Evolutionary conservation across 2,329 filamentous ascomycete species (phyloP), one percentile per base, ranked within the genome.

Genomic region (Apiospora kogelbergensis): DNA sequence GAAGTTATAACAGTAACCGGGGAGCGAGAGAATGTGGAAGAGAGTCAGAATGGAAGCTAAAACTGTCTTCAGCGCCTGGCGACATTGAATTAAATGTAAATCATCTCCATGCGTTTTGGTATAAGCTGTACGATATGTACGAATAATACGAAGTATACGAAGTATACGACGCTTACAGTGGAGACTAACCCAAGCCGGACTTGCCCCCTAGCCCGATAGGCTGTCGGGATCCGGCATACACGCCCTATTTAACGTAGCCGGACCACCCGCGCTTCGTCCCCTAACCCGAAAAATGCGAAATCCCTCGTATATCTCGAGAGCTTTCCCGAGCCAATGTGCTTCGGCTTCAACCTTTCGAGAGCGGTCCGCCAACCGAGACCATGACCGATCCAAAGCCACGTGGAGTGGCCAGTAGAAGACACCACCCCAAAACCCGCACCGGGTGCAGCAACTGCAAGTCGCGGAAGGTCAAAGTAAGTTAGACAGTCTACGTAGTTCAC

Each of bases 401-500:
- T 40, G 15, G 48, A 48, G 63, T n/a, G 33, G 53, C 37, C 20
- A n/a, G 33, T 13, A 67, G 65, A 45, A 66, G 63, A 45, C 60
- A 41, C 10, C 65, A 69, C 37, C 3, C 33, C 17, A 69, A 69
- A 42, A 65, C 57, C 65, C 42, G 65, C 42, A 65, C 9, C 24
- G 67, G 71, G 6, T 71, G 70, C 44, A 68, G 66, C 40, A 73
- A 41, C 22, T 73, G 72, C 68, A 73, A 73, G 64, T 26, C 65
- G 15, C n/a, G 72, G 65, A 72, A 71, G 42, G 71, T 73, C 40
- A 65, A 57, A 22, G 40, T 60, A 60, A 24, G 44, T 41, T 13
- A 13, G 6, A 41, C 11, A 20, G 24, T 11, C 13, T 41, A 6
- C 33, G 11, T 20, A 11, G 11, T 46, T n/a, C 42, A 13, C 24